A percentile compares a stretch with the other conserved stretches of the same genome.
These are phyloP conservation scores for Colletotrichum sp. DNA, from an alignment of 2,329 filamentous ascomycete species.

Conservation along the genomic window DNA sequence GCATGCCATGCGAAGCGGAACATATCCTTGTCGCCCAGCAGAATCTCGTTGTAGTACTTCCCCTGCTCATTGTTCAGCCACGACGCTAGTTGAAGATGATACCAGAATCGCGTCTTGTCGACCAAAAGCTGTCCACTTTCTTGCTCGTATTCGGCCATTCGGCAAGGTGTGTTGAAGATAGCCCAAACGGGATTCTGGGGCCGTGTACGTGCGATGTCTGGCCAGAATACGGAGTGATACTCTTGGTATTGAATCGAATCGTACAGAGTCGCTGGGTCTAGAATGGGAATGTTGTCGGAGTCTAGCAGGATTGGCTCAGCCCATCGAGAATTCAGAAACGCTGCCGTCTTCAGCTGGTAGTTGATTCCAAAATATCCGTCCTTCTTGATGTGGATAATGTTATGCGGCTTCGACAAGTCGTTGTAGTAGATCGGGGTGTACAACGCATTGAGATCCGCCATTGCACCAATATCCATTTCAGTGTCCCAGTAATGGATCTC, in stretches of 20 bases:
- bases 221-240: slow-evolving; percentile 6
- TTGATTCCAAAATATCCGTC: slow-evolving; percentile 13
- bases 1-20: slow-evolving; percentile 17
- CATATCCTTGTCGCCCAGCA: slow-evolving; percentile 15
- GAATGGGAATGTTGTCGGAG: slow-evolving; percentile 1
- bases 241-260: slow-evolving; percentile 5
- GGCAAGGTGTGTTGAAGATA: slow-evolving; percentile 6
- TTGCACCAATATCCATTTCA: not conserved
- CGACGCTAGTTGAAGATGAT: slow-evolving; percentile 10
- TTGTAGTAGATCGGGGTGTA: slow-evolving; percentile 11
- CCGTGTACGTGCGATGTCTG: slow-evolving; percentile 1
- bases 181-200: slow-evolving; percentile 5
- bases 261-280: not conserved
- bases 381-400: slow-evolving; percentile 9
- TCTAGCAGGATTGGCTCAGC: not conserved
- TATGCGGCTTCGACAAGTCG: slow-evolving; percentile 3
- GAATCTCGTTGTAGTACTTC: not conserved
- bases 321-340: slow-evolving; percentile 1
- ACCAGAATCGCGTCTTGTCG: slow-evolving; percentile 13
- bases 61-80: slow-evolving; percentile 15
- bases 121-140: slow-evolving; percentile 6
- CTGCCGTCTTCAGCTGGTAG: slow-evolving; percentile 15
- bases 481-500: slow-evolving; percentile 9
- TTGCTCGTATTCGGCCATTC: slow-evolving; percentile 12
- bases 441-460: slow-evolving; percentile 1